Evolutionary conservation across 257 asterid genomes (phyloP), one percentile per base, ranked within the genome.

Genomic region (Solanum okadae): DNA sequence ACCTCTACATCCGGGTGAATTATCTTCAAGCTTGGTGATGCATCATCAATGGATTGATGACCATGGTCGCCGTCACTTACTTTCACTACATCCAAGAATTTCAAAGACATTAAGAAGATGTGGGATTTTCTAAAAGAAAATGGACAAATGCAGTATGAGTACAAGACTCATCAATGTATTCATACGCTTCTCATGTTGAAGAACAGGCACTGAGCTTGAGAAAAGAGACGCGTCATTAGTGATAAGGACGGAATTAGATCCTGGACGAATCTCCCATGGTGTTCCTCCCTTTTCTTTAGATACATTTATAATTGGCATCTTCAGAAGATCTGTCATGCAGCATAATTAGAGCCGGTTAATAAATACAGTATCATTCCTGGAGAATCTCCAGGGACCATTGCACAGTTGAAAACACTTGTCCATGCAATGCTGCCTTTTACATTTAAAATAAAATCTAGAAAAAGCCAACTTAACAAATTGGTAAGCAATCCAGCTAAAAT

Each of bases 131-230:
- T 52, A 12, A 84, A 52, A 83, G 79, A n/a, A 49, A 61, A 71
- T 37, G 40, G 59, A 73, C 37, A 85, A 35, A 37, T 44, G 34
- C 33, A 76, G 56, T 29, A 65, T 8, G 38, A 46, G 42, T 35
- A 42, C 10, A 67, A 84, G 68, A 63, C 22, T 84, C 42, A 61
- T 6, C 20, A 59, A 37, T 61, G 67, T 44, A 81, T 67, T 61
- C 95, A 56, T 92, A 95, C 98, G 61, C 91, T 90, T 92, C 78
- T 89, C 88, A 31, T 89, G 91, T 84, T 88, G 89, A 87, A 93
- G 93, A 87, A 92, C 93, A 44, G 96, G 98, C 90, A 95, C 87
- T 27, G 96, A 95, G 88, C 90, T 91, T 23, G 98, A 91, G 88
- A 93, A 94, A 87, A 93, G 91, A 22, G 94, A 90, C 27, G 93